These are phyloP conservation scores for Haplosporangium sp. DNA, from an alignment of 371 early-diverging fungal species.

Conservation along the genomic window DNA sequence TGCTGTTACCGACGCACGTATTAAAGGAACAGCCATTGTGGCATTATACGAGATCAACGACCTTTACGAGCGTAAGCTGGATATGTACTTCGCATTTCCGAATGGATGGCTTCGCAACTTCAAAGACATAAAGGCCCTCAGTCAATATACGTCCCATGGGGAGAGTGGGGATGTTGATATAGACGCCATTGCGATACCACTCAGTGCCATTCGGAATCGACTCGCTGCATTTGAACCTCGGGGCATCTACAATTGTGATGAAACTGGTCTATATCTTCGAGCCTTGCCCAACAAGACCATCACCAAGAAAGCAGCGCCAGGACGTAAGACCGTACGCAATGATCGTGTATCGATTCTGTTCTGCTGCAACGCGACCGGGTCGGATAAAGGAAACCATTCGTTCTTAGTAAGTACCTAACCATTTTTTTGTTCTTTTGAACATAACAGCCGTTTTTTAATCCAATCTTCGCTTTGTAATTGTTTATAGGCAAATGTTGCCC, in stretches of 20 bases:
- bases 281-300: slow-evolving; percentile 4
- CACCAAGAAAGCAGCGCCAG: not conserved
- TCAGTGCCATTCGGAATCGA: not conserved
- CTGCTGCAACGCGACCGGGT: not conserved
- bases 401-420: not conserved
- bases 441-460: no score
- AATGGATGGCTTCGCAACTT: no score
- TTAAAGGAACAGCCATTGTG: no score
- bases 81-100: no score
- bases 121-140: no score
- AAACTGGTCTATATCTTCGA: not conserved
- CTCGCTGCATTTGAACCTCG: not conserved
- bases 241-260: not conserved
- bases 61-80: no score
- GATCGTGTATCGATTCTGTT: not conserved
- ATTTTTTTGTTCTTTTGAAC: no score
- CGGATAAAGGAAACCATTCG: not conserved
- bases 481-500: no score
- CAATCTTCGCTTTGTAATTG: no score
- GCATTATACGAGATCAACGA: no score
- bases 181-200: not conserved
- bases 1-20: no score
- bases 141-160: no score
- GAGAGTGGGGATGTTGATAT: not conserved
- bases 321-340: not conserved